These are phyloP conservation scores for Citrus hindsii DNA, from an alignment of 345 rosid species.

Conservation along the genomic window DNA sequence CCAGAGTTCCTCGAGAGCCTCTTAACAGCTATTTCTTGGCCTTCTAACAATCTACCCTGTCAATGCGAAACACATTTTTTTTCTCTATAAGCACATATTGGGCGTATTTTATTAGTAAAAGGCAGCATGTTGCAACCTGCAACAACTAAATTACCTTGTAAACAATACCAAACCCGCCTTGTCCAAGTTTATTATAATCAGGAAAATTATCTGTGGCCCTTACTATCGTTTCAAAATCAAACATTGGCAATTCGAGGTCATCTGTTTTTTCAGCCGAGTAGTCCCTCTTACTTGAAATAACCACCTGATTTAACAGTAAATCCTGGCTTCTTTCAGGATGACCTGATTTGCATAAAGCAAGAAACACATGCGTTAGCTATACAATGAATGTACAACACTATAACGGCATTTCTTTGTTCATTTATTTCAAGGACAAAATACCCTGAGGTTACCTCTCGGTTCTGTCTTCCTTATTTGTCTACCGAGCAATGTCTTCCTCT, in stretches of 20 bases:
- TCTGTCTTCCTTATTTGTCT: conserved; percentile 7
- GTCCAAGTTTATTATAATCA: conserved; percentile 51
- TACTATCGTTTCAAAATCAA: conserved; percentile 43
- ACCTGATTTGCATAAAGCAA: conserved; percentile 25
- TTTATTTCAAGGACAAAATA: background rate
- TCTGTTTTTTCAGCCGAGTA: conserved; percentile 37
- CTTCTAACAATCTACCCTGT: conserved; percentile 59
- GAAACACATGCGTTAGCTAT: background rate
- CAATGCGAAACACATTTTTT: background rate
- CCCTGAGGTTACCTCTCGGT: conserved; percentile 31
- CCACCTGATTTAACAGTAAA: conserved; percentile 52
- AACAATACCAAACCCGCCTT: conserved; percentile 77
- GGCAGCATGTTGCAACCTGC: background rate
- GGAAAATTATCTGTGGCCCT: conserved; percentile 47
- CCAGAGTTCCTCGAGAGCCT: conserved; percentile 66
- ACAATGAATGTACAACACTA: no score
- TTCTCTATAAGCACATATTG: background rate
- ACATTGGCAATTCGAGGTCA: conserved; percentile 52
- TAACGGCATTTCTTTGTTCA: background rate
- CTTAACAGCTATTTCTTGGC: conserved; percentile 71
- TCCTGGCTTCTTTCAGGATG: conserved; percentile 59
- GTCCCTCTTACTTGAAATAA: conserved; percentile 59
- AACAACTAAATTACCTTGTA: conserved; percentile 54
- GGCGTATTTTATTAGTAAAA: background rate
- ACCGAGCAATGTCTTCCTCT: conserved; percentile 32